These are phyloP conservation scores for Mercurialis annua DNA, from an alignment of 345 rosid genomes.

Conservation along the genomic window DNA sequence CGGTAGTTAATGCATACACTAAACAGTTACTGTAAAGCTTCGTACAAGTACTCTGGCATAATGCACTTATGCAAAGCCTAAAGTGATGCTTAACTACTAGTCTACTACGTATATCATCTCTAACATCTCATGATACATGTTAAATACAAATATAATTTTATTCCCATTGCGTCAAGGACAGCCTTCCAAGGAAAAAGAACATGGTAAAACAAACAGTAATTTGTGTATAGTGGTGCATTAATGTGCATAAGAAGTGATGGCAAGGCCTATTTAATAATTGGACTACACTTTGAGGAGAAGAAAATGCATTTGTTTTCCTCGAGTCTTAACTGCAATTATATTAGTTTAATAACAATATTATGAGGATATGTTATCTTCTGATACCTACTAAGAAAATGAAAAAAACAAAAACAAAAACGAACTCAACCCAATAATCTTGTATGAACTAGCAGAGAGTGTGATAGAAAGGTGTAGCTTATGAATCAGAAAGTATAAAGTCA, in stretches of 20 bases:
- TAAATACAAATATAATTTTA: neutral
- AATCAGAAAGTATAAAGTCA: constrained; percentile 11
- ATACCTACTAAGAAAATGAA: neutral
- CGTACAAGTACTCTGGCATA: neutral
- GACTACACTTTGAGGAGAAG: neutral
- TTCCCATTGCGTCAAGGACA: neutral
- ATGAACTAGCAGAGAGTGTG: constrained; percentile 2
- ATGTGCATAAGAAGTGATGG: neutral
- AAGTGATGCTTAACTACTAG: neutral
- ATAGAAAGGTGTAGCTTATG: neutral
- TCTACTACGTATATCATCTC: neutral
- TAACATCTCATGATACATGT: neutral
- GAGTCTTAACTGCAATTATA: constrained; percentile 5
- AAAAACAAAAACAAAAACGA: constrained; percentile 10
- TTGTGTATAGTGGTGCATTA: no score
- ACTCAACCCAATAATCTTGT: neutral
- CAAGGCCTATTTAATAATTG: neutral
- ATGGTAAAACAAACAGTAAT: neutral
- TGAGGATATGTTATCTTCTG: neutral
- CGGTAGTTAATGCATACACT: no score
- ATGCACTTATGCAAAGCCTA: neutral
- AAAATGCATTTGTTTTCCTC: neutral
- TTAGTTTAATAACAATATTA: constrained; percentile 4
- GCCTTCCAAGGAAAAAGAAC: neutral
- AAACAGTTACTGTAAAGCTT: no score